Percentiles rank a stretch among this genome's conserved stretches.
phyloP scores from a whole-genome alignment of 495 filamentous ascomycete species.

The Aspergillus bridgeri region DNA sequence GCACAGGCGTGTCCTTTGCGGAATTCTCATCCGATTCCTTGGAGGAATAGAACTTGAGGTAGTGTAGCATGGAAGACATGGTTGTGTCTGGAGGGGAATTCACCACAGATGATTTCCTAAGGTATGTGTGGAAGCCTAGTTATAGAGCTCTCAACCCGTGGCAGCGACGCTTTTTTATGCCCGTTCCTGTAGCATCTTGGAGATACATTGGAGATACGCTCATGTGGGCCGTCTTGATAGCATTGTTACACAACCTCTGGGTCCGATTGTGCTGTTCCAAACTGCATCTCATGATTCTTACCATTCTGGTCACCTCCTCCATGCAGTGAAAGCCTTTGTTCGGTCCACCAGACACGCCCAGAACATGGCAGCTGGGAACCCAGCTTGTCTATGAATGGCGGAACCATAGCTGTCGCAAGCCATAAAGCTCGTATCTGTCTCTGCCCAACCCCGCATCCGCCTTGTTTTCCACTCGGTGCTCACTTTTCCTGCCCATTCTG shows the following conservation, averaged over 20 bases:
- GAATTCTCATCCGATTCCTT: slow-evolving; percentile 2
- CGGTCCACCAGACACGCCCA: background rate
- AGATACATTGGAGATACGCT: background rate
- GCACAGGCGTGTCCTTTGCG: slow-evolving; percentile 19
- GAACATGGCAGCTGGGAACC: background rate
- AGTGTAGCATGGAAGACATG: slow-evolving; percentile 28
- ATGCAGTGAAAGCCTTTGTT: background rate
- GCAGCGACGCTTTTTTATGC: background rate
- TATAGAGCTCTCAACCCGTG: background rate
- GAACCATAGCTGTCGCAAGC: background rate
- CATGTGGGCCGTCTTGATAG: background rate
- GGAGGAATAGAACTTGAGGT: slow-evolving; percentile 28
- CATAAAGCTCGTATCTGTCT: background rate
- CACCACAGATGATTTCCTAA: background rate
- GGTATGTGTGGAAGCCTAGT: background rate
- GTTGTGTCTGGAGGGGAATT: slow-evolving; percentile 4
- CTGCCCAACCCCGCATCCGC: background rate
- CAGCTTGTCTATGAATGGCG: background rate
- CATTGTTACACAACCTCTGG: background rate
- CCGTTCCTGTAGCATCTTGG: background rate
- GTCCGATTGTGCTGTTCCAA: background rate
- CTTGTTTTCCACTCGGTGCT: background rate
- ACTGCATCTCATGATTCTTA: background rate
- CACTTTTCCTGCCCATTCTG: background rate
- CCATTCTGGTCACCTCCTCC: background rate